A percentile compares a stretch with the other conserved stretches of the same genome.
Conservation (phyloP, 1,139 yeast genomes). For the Taphrina betulina region DNA sequence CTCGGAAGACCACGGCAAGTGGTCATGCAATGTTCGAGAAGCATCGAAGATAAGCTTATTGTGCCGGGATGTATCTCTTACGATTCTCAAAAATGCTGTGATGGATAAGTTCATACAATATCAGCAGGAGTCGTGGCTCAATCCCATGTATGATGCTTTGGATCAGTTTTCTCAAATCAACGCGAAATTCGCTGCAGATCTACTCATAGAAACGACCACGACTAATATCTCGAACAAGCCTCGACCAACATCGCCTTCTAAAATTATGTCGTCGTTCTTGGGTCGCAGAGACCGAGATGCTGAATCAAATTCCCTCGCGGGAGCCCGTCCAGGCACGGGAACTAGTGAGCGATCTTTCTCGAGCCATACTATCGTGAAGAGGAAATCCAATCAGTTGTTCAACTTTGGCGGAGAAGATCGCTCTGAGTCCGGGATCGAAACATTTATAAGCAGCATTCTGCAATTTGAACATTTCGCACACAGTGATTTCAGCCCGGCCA, state of each 20-base stretch:
- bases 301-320: constrained; percentile 2
- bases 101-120: background rate
- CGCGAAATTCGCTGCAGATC: constrained; percentile 1
- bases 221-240: background rate
- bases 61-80: constrained; percentile 8
- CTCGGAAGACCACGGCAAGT: constrained; percentile 1
- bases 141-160: background rate
- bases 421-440: constrained; percentile 7
- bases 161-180: background rate
- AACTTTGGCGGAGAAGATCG: constrained; percentile 11
- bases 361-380: constrained; percentile 13
- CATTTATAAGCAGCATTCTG: constrained; percentile 7
- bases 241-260: constrained; percentile 23
- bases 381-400: constrained; percentile 5
- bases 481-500: constrained; percentile 6
- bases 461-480: constrained; percentile 24
- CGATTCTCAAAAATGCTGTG: constrained; percentile 4
- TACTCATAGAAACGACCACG: background rate
- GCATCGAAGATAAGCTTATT: background rate
- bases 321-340: background rate
- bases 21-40: too few relatives aligned
- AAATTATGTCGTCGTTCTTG: constrained; percentile 19
- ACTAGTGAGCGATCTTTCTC: constrained; percentile 10
- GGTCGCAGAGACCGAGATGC: constrained; percentile 21
- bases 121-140: constrained; percentile 16